Conservation (phyloP, 257 asterid genomes). For the Mentha longifolia region DNA sequence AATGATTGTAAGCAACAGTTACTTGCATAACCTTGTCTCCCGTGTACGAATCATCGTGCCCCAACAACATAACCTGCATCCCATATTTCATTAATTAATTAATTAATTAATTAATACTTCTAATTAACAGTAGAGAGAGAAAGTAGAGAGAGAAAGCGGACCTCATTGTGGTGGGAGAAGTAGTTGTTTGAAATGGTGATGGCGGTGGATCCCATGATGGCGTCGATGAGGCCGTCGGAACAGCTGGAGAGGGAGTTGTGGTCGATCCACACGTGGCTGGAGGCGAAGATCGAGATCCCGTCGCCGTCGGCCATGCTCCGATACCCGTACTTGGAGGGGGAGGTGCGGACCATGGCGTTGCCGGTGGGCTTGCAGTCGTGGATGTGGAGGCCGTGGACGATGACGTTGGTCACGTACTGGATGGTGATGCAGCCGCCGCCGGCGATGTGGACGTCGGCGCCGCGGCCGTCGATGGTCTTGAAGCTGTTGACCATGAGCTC, state of each 20-base stretch:
- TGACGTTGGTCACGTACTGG: constrained; percentile 46
- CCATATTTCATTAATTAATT: too few species aligned
- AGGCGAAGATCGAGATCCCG: constrained; percentile 48
- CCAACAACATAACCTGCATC: constrained; percentile 50
- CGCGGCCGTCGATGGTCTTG: constrained; percentile 61
- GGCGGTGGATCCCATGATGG: constrained; percentile 57
- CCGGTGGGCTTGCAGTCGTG: constrained; percentile 58
- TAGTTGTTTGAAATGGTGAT: constrained; percentile 56
- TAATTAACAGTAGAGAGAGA: too few species aligned
- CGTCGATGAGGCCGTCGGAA: constrained; percentile 54
- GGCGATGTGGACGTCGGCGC: constrained; percentile 55
- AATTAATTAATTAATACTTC: too few species aligned
- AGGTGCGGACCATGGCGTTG: constrained; percentile 53
- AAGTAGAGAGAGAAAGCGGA: background rate
- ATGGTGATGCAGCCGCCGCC: constrained; percentile 52
- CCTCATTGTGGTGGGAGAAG: constrained; percentile 58
- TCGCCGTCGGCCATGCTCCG: constrained; percentile 55
- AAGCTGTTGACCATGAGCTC: constrained; percentile 57
- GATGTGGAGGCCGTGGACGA: constrained; percentile 53
- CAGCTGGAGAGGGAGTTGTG: constrained; percentile 55
- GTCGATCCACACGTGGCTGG: constrained; percentile 55
- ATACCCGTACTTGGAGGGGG: constrained; percentile 48
- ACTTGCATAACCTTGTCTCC: constrained; percentile 56
- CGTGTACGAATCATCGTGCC: constrained; percentile 48
- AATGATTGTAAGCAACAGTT: constrained; percentile 57